Base-by-base conservation (phyloP, 176 grass and related monocot genomes). In the Oryza rufipogon region DNA sequence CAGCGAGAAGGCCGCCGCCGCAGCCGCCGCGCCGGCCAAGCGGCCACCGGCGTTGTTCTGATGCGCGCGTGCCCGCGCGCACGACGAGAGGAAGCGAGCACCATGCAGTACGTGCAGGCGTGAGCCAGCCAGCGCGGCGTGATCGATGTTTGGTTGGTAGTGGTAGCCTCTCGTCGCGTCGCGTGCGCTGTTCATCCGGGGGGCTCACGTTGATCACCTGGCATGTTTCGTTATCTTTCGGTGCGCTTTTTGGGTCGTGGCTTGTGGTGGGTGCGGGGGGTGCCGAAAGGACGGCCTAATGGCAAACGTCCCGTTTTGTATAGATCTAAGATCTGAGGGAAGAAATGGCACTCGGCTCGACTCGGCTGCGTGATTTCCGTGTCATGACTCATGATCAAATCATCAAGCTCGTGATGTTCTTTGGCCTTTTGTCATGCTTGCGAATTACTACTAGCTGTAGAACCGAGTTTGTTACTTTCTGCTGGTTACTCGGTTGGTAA, bases 281-380 rank as follows among this genome's bases (percentile, higher is more conserved):
- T 89, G 51, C n/a, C 58, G 39, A 22, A 79, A 64, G 65, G 82
- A 44, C 64, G 30, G 65, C 82, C 73, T 66, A 81, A 81, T 66
- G 56, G 78, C 56, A 12, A 12, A 12, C 1, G 66, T 51, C 66
- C 66, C 73, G 56, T 28, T 73, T 81, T 82, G 83, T 86, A 77
- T 36, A 81, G 17, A 81, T 64, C 66, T 36, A 70, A 75, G 45
- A 75, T 20, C 22, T 12, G 1, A 66, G 46, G 17, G 23, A 11
- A 13, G 20, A 38, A 22, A 28, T 14, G 5, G 41, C 76, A 41
- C 28, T 74, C 54, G 7, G 52, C 17, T 4, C 22, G 12, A 52
- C 68, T 80, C 20, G 15, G 66, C 30, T 33, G 15, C 32, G 9
- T 25, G 28, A 17, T 65, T 73, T 70, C 12, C 30, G 7, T 8